Base-by-base conservation (phyloP, 2,329 filamentous ascomycete species). In the Claviceps paspali region DNA sequence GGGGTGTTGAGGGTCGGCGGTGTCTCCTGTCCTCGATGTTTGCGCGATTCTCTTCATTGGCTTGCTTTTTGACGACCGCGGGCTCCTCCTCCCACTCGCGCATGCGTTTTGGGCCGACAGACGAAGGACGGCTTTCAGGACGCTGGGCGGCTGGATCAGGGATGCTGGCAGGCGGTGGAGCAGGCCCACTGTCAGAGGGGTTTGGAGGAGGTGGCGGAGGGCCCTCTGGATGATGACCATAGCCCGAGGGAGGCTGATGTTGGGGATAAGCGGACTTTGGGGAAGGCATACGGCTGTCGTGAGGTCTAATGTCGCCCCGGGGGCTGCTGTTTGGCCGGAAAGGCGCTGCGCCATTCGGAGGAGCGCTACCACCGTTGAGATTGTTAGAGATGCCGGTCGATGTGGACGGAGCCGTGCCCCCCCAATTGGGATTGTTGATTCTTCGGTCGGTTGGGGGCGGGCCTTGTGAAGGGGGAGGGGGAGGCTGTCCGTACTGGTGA, bases 11-110 rank as follows among this genome's bases (percentile, higher is more conserved):
- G 12, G 73, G 77, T 30, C 86, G 79, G 41, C 86, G 82, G 52
- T 82, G 78, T 42, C 79, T 76, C 52, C 84, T 73, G 50, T 95
- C 86, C 28, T 94, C 86, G 46, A 95, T 68, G 38, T 85, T 82
- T 41, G 83, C 83, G 30, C 88, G 79, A 45, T 73, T 85, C 56
- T 95, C 87, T 5, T 96, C 88, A 28, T 78, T 93, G 8, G 83
- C 79, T 43, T 82, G 76, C 63, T 95, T 95, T 65, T 95, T 93
- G 31, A 69, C 67, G 31, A 69, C 67, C 4, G 76, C 62, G 17
- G 74, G 64, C 26, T 92, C 85, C 26, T 88, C 81, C 47, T 96
- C 91, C 87, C 91, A 95, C 52, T 96, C 91, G 34, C 87, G 79
- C 55, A 78, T 71, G 40, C 91, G 76, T 68, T 98, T 98, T 40